phyloP scores from a whole-genome alignment of 768 basidiomycete genomes.

The Collybiopsis confluens region DNA sequence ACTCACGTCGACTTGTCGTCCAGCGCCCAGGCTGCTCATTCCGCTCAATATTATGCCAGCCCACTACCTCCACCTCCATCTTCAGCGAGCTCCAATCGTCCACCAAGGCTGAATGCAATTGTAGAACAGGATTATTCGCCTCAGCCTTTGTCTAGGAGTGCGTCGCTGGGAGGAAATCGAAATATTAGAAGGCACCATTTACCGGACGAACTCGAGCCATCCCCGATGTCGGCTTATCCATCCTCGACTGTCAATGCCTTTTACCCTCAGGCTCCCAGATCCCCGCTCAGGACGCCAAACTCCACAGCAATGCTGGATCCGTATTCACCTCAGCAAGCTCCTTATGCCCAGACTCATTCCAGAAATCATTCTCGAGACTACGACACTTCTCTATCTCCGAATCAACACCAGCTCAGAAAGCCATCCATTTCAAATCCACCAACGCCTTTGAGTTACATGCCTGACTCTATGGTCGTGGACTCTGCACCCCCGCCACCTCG shows the following conservation, averaged over 20 bases:
- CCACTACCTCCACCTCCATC: slow-evolving; percentile 47
- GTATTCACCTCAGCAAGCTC: slow-evolving; percentile 69
- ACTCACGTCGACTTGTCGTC: slow-evolving; percentile 53
- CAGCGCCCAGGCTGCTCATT: slow-evolving; percentile 46
- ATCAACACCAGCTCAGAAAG: slow-evolving; percentile 54
- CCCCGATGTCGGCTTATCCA: slow-evolving; percentile 18
- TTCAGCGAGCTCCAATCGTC: slow-evolving; percentile 14
- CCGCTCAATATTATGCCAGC: slow-evolving; percentile 53
- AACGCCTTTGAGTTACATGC: slow-evolving; percentile 61
- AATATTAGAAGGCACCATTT: slow-evolving; percentile 63
- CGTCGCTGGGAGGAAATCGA: slow-evolving; percentile 55
- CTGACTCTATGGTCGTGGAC: slow-evolving; percentile 68
- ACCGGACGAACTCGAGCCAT: slow-evolving; percentile 63
- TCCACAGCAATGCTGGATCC: slow-evolving; percentile 55
- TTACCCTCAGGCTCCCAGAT: slow-evolving; percentile 52
- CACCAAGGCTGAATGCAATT: slow-evolving; percentile 51
- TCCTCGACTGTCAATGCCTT: slow-evolving; percentile 51
- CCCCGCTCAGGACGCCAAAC: slow-evolving; percentile 57
- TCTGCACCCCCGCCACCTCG: slow-evolving; percentile 42
- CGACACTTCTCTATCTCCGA: slow-evolving; percentile 51
- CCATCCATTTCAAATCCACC: slow-evolving; percentile 64
- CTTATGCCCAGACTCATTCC: slow-evolving; percentile 45
- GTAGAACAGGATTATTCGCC: slow-evolving; percentile 55
- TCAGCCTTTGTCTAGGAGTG: slow-evolving; percentile 50
- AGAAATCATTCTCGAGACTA: slow-evolving; percentile 44